phyloP scores from a whole-genome alignment of 768 basidiomycete genomes.

The Phylloporus sp. region DNA sequence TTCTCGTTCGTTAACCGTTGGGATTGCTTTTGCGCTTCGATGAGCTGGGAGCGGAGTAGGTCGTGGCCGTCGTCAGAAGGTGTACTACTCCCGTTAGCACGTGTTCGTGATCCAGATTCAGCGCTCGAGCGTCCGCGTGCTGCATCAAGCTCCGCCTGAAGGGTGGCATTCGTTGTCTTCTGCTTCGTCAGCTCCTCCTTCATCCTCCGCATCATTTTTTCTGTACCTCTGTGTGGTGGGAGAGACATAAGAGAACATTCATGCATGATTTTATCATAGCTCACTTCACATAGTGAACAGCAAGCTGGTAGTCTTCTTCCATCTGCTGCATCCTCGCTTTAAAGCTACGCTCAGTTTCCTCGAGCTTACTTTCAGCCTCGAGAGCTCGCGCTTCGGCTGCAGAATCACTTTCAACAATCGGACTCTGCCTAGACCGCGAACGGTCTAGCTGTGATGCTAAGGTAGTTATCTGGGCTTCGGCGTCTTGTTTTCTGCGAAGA shows the following conservation, averaged over 20 bases:
- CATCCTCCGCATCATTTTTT: conserved; percentile 96
- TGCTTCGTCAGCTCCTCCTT: conserved; percentile 93
- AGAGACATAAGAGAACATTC: conserved; percentile 14
- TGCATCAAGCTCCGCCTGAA: conserved; percentile 82
- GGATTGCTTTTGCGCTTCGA: conserved; percentile 73
- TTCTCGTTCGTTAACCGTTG: conserved; percentile 73
- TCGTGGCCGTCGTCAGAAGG: conserved; percentile 74
- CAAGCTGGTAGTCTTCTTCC: conserved; percentile 94
- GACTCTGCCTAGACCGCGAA: conserved; percentile 55
- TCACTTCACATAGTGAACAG: conserved; percentile 96
- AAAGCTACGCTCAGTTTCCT: conserved; percentile 74
- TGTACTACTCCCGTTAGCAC: conserved; percentile 73
- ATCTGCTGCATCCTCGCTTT: conserved; percentile 81
- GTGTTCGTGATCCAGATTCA: conserved; percentile 47
- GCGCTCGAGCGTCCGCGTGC: conserved; percentile 56
- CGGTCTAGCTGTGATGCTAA: conserved; percentile 67
- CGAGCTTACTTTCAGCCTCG: conserved; percentile 74
- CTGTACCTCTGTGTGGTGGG: conserved; percentile 68
- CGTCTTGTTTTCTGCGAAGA: conserved; percentile 66
- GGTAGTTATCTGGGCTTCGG: conserved; percentile 62
- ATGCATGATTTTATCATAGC: conserved; percentile 29
- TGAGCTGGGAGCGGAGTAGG: conserved; percentile 62
- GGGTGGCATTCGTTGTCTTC: conserved; percentile 71
- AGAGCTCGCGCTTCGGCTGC: conserved; percentile 45
- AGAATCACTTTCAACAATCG: conserved; percentile 38